Conservation (phyloP, 2,329 filamentous ascomycete species). For the Verticillium nubilum region DNA sequence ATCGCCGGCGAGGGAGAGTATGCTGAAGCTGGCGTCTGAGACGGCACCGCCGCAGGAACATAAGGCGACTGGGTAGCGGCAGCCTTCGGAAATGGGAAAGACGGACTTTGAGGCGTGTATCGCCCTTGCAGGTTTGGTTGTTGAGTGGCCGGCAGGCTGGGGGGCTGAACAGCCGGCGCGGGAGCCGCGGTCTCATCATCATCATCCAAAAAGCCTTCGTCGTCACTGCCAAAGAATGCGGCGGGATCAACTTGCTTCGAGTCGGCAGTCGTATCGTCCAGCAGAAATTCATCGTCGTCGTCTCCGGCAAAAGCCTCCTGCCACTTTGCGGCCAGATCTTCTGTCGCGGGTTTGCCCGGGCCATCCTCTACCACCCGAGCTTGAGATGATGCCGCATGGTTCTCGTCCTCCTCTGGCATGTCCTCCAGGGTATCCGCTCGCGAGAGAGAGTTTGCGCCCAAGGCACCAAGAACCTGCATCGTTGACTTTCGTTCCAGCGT, state of each 20-base stretch:
- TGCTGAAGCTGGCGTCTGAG: not conserved
- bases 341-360: constrained; percentile 27
- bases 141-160: constrained; percentile 11
- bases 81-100: not conserved
- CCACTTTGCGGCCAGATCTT: constrained; percentile 77
- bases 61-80: constrained; percentile 5
- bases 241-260: constrained; percentile 52
- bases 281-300: constrained; percentile 61
- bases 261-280: constrained; percentile 47
- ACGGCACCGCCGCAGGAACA: not conserved
- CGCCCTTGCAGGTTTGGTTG: constrained; percentile 2
- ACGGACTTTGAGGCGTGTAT: constrained; percentile 9
- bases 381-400: constrained; percentile 14
- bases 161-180: constrained; percentile 10
- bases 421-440: constrained; percentile 18
- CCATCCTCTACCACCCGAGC: constrained; percentile 13
- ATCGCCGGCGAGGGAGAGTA: constrained; percentile 20
- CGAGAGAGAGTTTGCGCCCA: constrained; percentile 29
- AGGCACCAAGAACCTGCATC: constrained; percentile 54
- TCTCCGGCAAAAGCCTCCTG: constrained; percentile 72
- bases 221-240: constrained; percentile 73
- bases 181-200: constrained; percentile 29
- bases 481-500: constrained; percentile 65
- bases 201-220: constrained; percentile 79
- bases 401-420: constrained; percentile 23